Evolutionary conservation across 495 filamentous ascomycete species (phyloP), one percentile per base, ranked within the genome.

Genomic region (Mycothermus thermophilus): DNA sequence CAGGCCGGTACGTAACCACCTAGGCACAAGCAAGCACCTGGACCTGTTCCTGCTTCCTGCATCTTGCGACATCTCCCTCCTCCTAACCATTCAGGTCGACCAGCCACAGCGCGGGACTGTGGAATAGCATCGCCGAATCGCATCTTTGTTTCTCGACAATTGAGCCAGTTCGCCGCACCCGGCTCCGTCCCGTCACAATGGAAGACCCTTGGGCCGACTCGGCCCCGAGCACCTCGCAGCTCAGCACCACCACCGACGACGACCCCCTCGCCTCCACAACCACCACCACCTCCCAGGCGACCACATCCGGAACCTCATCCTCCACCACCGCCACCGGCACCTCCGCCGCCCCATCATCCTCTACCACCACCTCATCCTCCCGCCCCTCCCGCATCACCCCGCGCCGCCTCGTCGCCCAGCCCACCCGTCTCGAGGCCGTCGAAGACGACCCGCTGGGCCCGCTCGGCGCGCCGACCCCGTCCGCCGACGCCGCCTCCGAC

Each of bases 371-470:
- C 32, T 54, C 67, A 17, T 62, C 63, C 41, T 54, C 69, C 13
- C 48, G 50, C 21, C 43, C 55, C 30, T 55, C 51, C 8, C 54
- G 58, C 39, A 31, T 47, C 46, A 77, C 72, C 16, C 74, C 70
- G 22, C 78, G 83, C 35, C 81, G 82, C 44, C 68, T 85, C 43
- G 81, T 75, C 51, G 78, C 81, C 25, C 84, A 90, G 52, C 69
- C 80, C 22, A 92, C 83, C 25, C 75, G 75, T 27, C 69, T 95
- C 30, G 80, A 96, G 62, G 83, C 84, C 21, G 77, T 93, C 40
- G 84, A 88, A 48, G 63, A 68, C 33, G 83, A 94, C 52, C 79
- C 84, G 27, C 67, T 93, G 32, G 92, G 90, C 19, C 90, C 90
- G n/a, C 69, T 97, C 19, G 92, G 90, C 24, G 84, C 90, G 34